phyloP scores from a whole-genome alignment of 768 basidiomycete genomes.

The Pilatotrama ljubarskyi region DNA sequence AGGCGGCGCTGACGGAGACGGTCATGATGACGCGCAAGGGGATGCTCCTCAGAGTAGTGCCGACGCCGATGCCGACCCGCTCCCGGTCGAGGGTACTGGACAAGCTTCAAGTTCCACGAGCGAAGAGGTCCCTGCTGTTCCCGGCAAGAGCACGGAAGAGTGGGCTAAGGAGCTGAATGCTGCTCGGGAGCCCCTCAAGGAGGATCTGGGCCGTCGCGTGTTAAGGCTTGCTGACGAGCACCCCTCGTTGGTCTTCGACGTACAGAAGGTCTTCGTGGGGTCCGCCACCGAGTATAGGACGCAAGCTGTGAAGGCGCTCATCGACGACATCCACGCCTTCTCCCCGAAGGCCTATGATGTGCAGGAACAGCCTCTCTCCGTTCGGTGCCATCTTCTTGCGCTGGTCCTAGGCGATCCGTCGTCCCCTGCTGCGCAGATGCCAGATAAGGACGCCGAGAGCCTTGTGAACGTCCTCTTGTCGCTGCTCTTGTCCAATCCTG shows the following conservation, averaged over 20 bases:
- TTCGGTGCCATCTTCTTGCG: slow-evolving; percentile 83
- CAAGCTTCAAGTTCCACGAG: slow-evolving; percentile 11
- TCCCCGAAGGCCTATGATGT: slow-evolving; percentile 65
- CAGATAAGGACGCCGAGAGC: slow-evolving; percentile 48
- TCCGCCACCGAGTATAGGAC: slow-evolving; percentile 57
- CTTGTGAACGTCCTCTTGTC: slow-evolving; percentile 72
- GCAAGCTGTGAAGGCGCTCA: slow-evolving; percentile 66
- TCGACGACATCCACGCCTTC: slow-evolving; percentile 75
- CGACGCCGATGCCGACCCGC: not conserved
- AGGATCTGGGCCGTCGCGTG: slow-evolving; percentile 65
- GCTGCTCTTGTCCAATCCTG: slow-evolving; percentile 58
- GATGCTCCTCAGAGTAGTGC: not conserved
- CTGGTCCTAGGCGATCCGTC: slow-evolving; percentile 78
- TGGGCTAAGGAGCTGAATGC: slow-evolving; percentile 66
- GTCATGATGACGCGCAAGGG: not conserved
- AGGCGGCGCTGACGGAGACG: slow-evolving; percentile 21
- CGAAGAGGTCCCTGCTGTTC: slow-evolving; percentile 18
- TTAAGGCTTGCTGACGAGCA: slow-evolving; percentile 84
- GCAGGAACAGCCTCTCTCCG: slow-evolving; percentile 75
- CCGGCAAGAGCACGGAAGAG: slow-evolving; percentile 57
- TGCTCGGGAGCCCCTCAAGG: slow-evolving; percentile 64
- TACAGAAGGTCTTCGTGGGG: slow-evolving; percentile 79
- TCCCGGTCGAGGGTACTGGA: not conserved
- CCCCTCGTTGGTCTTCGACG: slow-evolving; percentile 85
- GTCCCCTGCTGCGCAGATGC: slow-evolving; percentile 47